These are phyloP conservation scores for Neophaeococcomyces aloes DNA, from an alignment of 2,329 filamentous ascomycete species.

Conservation along the genomic window DNA sequence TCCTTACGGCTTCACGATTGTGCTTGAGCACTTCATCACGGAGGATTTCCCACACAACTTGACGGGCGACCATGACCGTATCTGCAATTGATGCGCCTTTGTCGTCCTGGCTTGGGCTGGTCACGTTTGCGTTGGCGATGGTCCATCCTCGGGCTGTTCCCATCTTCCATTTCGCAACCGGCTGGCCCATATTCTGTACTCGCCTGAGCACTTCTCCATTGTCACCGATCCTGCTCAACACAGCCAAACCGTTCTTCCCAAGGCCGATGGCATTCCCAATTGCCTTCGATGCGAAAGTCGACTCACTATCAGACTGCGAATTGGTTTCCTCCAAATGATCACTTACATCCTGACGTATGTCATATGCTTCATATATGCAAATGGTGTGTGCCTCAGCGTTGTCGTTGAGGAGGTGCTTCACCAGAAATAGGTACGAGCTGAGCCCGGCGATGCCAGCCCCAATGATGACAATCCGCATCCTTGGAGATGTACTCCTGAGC, in stretches of 20 bases:
- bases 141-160: conserved; percentile 28
- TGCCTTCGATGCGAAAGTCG: conserved; percentile 26
- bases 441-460: conserved; percentile 36
- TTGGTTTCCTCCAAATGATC: conserved; percentile 10
- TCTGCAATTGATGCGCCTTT: neutral
- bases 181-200: conserved; percentile 24
- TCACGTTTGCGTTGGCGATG: conserved; percentile 23
- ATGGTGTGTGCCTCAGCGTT: conserved; percentile 21
- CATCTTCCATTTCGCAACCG: conserved; percentile 25
- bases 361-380: conserved; percentile 33
- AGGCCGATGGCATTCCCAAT: conserved; percentile 32
- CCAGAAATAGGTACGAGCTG: conserved; percentile 30
- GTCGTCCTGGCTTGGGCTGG: conserved; percentile 4
- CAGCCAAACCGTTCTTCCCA: conserved; percentile 31
- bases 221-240: conserved; percentile 27
- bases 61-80: conserved; percentile 28
- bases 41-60: conserved; percentile 31
- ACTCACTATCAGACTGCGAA: neutral
- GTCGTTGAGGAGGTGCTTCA: conserved; percentile 29
- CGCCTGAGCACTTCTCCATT: conserved; percentile 20
- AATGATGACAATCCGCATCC: conserved; percentile 35
- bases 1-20: conserved; percentile 23
- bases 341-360: conserved; percentile 20
- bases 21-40: conserved; percentile 28
- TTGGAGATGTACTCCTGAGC: neutral